Percentiles rank a stretch among this genome's conserved stretches.
phyloP scores from a whole-genome alignment of 1,284 basidiomycete species.

The Moesziomyces sp. region DNA sequence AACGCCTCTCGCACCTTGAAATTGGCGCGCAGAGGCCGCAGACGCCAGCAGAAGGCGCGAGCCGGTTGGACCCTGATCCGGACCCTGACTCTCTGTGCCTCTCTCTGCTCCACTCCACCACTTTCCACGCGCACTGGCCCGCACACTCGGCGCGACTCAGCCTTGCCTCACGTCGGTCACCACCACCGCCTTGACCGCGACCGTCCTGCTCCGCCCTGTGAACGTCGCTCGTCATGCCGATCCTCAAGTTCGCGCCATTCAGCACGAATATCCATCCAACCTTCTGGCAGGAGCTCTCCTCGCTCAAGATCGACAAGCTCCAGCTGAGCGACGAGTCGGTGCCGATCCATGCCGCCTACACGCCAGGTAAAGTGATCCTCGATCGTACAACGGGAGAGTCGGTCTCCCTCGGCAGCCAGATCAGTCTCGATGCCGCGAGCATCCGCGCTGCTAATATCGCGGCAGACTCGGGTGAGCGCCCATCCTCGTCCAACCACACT shows the following conservation, averaged over 20 bases:
- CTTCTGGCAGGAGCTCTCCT: conserved; percentile 91
- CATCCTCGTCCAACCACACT: conserved; percentile 52
- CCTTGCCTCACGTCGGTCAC: neutral
- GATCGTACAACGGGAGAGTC: conserved; percentile 77
- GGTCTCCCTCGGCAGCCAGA: conserved; percentile 54
- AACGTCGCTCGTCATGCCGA: conserved; percentile 14
- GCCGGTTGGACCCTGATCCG: neutral
- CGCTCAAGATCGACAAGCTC: conserved; percentile 89
- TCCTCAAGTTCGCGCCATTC: conserved; percentile 86
- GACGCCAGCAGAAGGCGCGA: too few relatives aligned
- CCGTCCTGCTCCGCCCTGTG: neutral
- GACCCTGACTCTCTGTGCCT: neutral
- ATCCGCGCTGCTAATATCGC: conserved; percentile 69
- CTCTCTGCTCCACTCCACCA: neutral
- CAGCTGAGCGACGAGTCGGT: conserved; percentile 81
- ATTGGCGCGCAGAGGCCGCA: too few relatives aligned
- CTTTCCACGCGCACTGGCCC: neutral
- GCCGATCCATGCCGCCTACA: conserved; percentile 77
- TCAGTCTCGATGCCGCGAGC: conserved; percentile 66
- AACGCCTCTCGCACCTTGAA: too few relatives aligned
- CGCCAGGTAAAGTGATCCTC: conserved; percentile 77
- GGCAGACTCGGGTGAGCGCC: neutral
- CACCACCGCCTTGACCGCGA: neutral
- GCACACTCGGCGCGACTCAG: neutral
- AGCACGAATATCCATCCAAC: conserved; percentile 85